phyloP scores from a whole-genome alignment of 352 stramenopile species.

The Phytophthora hibernalis region DNA sequence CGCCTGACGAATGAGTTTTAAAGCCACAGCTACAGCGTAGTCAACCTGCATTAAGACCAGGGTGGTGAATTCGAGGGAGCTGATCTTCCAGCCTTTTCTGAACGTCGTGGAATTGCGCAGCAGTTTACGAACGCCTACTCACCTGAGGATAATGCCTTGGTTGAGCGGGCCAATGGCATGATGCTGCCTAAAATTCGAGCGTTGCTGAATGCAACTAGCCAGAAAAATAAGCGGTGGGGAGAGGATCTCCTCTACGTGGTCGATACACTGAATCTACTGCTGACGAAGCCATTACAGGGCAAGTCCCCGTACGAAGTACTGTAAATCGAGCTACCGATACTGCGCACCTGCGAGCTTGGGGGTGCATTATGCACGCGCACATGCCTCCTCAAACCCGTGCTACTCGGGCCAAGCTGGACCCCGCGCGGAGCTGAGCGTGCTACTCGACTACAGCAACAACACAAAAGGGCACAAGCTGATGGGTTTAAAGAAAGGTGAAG shows the following conservation, averaged over 20 bases:
- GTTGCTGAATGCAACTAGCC: not conserved
- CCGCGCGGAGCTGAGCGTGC: no score
- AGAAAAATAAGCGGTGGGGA: not conserved
- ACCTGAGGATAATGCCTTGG: no score
- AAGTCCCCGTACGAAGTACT: no score
- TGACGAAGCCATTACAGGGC: not conserved
- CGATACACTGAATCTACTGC: not conserved
- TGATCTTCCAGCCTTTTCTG: not conserved
- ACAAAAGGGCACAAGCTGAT: no score
- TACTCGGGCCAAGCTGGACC: not conserved
- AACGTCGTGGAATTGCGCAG: not conserved
- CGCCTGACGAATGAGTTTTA: not conserved
- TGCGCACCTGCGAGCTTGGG: not conserved
- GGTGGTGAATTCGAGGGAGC: not conserved
- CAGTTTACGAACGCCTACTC: no score
- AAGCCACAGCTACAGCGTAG: not conserved
- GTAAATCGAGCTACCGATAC: no score
- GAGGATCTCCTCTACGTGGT: no score
- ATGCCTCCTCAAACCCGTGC: not conserved
- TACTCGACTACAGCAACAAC: no score
- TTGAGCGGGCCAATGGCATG: not conserved
- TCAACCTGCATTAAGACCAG: not conserved
- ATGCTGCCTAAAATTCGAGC: not conserved
- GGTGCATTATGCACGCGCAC: not conserved
- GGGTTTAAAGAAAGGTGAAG: no score